Evolutionary conservation across 495 filamentous ascomycete genomes (phyloP).

Genomic region (Talaromyces liani): DNA sequence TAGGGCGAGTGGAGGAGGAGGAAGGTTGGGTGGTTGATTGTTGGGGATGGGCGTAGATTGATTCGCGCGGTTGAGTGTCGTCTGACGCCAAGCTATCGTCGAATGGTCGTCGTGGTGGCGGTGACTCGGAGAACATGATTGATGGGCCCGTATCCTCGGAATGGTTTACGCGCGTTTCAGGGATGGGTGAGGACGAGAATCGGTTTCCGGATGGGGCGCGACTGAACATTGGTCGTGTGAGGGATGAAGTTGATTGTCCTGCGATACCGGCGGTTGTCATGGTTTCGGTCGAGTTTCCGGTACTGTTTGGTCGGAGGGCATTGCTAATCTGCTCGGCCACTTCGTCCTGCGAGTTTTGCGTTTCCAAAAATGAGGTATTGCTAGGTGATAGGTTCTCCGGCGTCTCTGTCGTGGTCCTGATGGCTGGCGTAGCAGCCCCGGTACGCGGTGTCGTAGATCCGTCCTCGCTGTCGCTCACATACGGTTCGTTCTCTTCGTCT

Average conservation of each 20-base stretch:
- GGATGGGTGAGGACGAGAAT: conserved; percentile 71
- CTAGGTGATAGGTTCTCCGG: neutral
- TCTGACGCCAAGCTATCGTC: neutral
- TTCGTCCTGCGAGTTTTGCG: neutral
- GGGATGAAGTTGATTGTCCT: conserved; percentile 23
- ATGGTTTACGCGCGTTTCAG: conserved; percentile 57
- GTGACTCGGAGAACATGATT: conserved; percentile 68
- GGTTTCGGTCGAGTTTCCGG: conserved; percentile 20
- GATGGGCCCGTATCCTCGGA: conserved; percentile 59
- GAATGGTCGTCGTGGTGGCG: conserved; percentile 25
- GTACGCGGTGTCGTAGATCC: conserved; percentile 8
- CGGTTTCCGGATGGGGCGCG: conserved; percentile 36
- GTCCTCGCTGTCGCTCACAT: conserved; percentile 22
- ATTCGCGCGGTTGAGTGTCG: conserved; percentile 30
- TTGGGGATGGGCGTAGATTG: conserved; percentile 38
- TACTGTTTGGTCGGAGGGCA: conserved; percentile 12
- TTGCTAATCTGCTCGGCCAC: conserved; percentile 7
- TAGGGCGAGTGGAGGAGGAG: neutral
- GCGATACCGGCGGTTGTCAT: conserved; percentile 43
- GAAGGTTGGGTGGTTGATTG: conserved; percentile 10
- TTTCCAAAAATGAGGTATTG: neutral
- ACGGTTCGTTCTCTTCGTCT: conserved; percentile 37
- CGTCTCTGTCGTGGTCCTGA: neutral
- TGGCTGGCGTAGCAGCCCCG: neutral
- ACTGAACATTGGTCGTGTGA: conserved; percentile 21